Base-by-base conservation (phyloP, 352 stramenopile genomes). In the Phytophthora cryptogea region DNA sequence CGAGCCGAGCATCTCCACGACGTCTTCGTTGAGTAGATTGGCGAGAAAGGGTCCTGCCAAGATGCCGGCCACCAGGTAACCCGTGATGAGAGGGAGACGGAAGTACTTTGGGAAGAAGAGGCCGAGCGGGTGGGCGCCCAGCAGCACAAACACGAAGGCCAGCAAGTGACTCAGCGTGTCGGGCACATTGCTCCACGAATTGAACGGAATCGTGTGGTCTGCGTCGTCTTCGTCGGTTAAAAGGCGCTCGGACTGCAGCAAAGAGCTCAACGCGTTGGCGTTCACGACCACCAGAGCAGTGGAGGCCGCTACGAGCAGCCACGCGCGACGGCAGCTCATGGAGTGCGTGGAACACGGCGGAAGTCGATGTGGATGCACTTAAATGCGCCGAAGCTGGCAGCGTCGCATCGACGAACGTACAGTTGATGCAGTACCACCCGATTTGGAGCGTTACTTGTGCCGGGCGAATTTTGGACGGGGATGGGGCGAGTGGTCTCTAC, bases 1-100 rank as follows among this genome's bases (percentile, higher is more conserved):
- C 17, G 67, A 65, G 20, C 71, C 42, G 47, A 88, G 70, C 66
- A 85, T 74, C 14, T 68, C 45, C 30, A 86, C 72, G 44, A 70
- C 56, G 28, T 64, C 56, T 17, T 61, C 66, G 36, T 71, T 72
- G 41, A 88, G 66, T 37, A 88, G 45, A 39, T 86, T 76, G 28
- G 78, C 63, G 27, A 84, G 31, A 62, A 88, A 88, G 28, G 78
- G 78, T 0, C 78, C 78, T 0, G 78, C 64, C 47, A 83, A 20
- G 35, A 88, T 79, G 35, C 78, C 78, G 8, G 77, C 54, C 55
- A 88, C 55, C 32, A 88, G 44, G 62, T 88, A 88, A 27, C 78
- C 78, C 2, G 78, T 88, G 63, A 88, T 86, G 17, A 88, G 59
- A 28, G 78, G 78, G 16, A 88, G 63, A 26, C 66, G 66, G 47